Conservation (phyloP, 805 yeast species). For the Komagataella phaffii region DNA sequence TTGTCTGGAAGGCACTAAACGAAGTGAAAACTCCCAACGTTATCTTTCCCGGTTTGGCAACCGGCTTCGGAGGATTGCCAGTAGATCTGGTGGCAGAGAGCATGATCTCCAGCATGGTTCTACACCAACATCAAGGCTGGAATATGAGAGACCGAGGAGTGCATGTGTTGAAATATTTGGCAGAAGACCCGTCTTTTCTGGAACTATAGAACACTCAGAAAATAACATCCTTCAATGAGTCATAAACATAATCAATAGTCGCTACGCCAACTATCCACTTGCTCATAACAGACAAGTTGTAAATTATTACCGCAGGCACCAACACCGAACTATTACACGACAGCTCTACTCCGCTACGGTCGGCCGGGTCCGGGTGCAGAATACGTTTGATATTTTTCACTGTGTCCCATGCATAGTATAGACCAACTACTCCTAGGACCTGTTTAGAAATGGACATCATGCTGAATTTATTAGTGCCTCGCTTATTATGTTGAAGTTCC, state of each 20-base stretch:
- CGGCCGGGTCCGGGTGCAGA: background rate
- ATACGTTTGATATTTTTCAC: background rate
- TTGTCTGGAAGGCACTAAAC: constrained; percentile 21
- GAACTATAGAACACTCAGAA: constrained; percentile 4
- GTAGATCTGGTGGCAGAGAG: constrained; percentile 17
- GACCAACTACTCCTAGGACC: background rate
- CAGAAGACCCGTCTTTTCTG: constrained; percentile 11
- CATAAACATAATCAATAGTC: background rate
- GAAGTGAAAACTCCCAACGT: constrained; percentile 9
- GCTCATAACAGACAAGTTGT: background rate
- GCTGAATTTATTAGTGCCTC: background rate
- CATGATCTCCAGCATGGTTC: constrained; percentile 20
- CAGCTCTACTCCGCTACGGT: background rate
- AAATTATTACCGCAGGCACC: background rate
- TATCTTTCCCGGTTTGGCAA: constrained; percentile 23
- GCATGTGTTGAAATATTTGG: constrained; percentile 11
- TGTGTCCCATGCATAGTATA: background rate
- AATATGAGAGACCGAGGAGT: constrained; percentile 10
- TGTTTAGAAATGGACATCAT: background rate
- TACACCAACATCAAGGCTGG: constrained; percentile 10
- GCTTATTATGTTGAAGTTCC: too few species aligned
- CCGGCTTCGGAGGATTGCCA: constrained; percentile 25
- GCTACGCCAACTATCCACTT: background rate
- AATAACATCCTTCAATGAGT: background rate
- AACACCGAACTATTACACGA: background rate